These are phyloP conservation scores for Galerina marginata DNA, from an alignment of 768 basidiomycete species.

Conservation along the genomic window DNA sequence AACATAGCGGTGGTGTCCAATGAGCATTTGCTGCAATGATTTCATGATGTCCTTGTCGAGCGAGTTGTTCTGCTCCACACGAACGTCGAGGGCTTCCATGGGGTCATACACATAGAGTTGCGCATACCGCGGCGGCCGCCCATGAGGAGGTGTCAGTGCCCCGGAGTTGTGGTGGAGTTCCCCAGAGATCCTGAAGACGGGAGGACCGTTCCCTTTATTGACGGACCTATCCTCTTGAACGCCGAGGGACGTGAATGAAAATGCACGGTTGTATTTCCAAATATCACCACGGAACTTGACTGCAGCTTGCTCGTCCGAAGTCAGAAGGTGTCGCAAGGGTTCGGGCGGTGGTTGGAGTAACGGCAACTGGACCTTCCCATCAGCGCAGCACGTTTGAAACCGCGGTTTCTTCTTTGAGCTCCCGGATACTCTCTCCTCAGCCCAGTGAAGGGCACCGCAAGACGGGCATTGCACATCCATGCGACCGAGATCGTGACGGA, in stretches of 20 bases:
- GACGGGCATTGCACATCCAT: conserved; percentile 40
- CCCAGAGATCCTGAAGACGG: conserved; percentile 39
- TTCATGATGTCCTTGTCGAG: conserved; percentile 24
- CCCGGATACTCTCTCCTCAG: conserved; percentile 26
- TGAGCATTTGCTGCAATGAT: conserved; percentile 29
- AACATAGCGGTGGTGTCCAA: conserved; percentile 28
- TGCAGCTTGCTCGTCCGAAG: conserved; percentile 3
- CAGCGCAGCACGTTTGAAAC: conserved; percentile 42
- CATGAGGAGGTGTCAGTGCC: conserved; percentile 29
- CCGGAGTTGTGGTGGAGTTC: conserved; percentile 43
- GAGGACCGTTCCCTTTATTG: conserved; percentile 28
- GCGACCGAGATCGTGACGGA: conserved; percentile 34
- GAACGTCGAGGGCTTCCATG: conserved; percentile 32
- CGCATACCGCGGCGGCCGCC: conserved; percentile 33
- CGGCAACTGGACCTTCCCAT: conserved; percentile 38
- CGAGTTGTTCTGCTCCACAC: conserved; percentile 29
- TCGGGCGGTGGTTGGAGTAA: conserved; percentile 28
- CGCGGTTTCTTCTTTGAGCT: conserved; percentile 19
- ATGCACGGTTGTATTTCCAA: conserved; percentile 45
- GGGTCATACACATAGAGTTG: conserved; percentile 49
- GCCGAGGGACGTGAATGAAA: conserved; percentile 45
- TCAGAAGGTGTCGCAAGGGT: conserved; percentile 26
- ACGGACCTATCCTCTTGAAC: conserved; percentile 33
- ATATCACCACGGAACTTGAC: conserved; percentile 41
- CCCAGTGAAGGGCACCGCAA: conserved; percentile 44